Percentiles rank a stretch among this genome's conserved stretches.
These are phyloP conservation scores for Scleroderma citrinum DNA, from an alignment of 768 basidiomycete genomes.

Conservation along the genomic window DNA sequence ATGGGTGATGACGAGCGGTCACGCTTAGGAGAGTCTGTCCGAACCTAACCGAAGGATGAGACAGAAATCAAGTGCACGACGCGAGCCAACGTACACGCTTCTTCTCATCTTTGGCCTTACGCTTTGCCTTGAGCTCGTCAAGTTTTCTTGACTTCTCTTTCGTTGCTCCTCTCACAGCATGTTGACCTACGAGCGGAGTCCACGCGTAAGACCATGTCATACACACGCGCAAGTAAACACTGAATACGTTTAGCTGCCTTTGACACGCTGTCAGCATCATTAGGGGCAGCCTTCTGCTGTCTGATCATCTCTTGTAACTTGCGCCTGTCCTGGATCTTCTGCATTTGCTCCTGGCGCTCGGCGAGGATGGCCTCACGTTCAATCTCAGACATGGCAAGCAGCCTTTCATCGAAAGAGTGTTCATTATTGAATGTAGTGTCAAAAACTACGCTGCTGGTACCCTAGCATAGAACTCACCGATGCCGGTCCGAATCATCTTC, in stretches of 20 bases:
- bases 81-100: constrained; percentile 52
- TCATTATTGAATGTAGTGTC: constrained; percentile 13
- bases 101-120: constrained; percentile 87
- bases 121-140: constrained; percentile 79
- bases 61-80: constrained; percentile 3
- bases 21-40: constrained; percentile 52
- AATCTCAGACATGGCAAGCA: constrained; percentile 77
- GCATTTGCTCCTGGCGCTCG: constrained; percentile 73
- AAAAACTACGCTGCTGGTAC: constrained; percentile 22
- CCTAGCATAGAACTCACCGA: constrained; percentile 48
- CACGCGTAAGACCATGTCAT: constrained; percentile 4
- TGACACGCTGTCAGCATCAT: constrained; percentile 53
- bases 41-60: constrained; percentile 33
- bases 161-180: constrained; percentile 63
- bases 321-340: constrained; percentile 63
- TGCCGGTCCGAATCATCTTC: constrained; percentile 78
- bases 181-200: constrained; percentile 50
- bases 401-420: constrained; percentile 37
- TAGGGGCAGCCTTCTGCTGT: constrained; percentile 47
- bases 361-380: constrained; percentile 86
- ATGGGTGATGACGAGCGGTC: constrained; percentile 76
- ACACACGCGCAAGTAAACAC: neutral
- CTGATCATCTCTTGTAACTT: constrained; percentile 71
- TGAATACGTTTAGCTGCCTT: constrained; percentile 73
- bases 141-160: constrained; percentile 77